Conservation (phyloP, 2,329 filamentous ascomycete genomes). For the Sclerotinia sclerotiorum region DNA sequence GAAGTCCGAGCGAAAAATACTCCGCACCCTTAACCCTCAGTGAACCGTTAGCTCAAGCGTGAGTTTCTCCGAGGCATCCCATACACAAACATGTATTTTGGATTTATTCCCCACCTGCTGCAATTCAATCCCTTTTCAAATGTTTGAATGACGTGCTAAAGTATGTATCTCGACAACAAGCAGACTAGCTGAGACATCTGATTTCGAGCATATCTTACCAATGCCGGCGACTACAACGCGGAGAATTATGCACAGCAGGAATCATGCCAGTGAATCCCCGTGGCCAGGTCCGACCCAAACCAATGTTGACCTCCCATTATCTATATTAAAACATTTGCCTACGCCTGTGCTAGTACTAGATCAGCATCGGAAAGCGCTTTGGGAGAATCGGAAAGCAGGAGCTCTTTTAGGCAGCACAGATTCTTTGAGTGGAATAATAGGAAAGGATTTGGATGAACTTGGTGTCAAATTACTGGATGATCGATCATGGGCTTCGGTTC, state of each 20-base stretch:
- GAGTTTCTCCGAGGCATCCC: not conserved
- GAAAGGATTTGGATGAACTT: constrained; percentile 22
- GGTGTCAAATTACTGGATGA: constrained; percentile 28
- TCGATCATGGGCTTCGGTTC: constrained; percentile 25
- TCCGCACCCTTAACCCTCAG: not conserved
- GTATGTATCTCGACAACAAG: not conserved
- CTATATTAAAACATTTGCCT: constrained; percentile 29
- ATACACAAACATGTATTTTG: not conserved
- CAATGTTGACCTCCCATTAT: constrained; percentile 30
- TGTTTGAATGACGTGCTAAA: constrained; percentile 3
- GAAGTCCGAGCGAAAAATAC: not conserved
- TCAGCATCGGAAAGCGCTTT: constrained; percentile 24
- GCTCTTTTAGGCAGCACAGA: constrained; percentile 24
- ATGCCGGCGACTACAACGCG: not conserved
- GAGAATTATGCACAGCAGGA: not conserved
- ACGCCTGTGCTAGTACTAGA: constrained; percentile 32
- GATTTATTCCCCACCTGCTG: not conserved
- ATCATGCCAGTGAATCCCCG: not conserved
- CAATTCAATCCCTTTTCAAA: not conserved
- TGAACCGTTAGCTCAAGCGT: not conserved
- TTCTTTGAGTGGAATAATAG: constrained; percentile 22
- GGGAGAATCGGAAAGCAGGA: constrained; percentile 28
- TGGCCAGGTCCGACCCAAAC: not conserved
- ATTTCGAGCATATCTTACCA: not conserved
- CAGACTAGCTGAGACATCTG: not conserved